Evolutionary conservation across 176 grass and related monocot species (phyloP), one percentile per base, ranked within the genome.

Genomic region (Thinopyrum elongatum): DNA sequence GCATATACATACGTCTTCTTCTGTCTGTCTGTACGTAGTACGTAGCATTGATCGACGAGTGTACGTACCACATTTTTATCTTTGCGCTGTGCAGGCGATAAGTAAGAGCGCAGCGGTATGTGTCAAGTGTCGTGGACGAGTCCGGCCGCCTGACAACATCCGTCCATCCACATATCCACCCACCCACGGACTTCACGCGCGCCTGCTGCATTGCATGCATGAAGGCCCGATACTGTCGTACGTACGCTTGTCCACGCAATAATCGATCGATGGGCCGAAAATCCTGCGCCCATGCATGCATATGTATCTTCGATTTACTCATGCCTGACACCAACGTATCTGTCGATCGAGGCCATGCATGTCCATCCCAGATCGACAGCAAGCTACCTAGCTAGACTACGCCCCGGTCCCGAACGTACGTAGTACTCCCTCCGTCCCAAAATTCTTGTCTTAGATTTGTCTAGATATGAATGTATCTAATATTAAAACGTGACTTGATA

Each of bases 101-200:
- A 76, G 87, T 31, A 47, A 51, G 47, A 51, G 47, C 47, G 47
- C 46, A 49, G 46, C 82, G 28, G 88, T 65, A 86, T 86, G 84
- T 90, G 65, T 83, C 39, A 25, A 46, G 88, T 86, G 88, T 90
- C 79, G 31, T 4, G 38, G 39, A 64, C 79, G 84, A 83, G 73
- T 79, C 75, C 64, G 64, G 36, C 76, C 68, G 19, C 36, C 62
- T 31, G 69, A 71, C 67, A 83, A 16, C 67, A 38, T 46, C 41
- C 61, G 30, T 31, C 33, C 73, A 19, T 26, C 39, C 79, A 55
- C 5, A 7, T 7, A 55, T 53, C 16, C 49, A 19, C 19, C 51
- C 51, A 8, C 17, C 73, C 16, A 86, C 55, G 41, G 12, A 30
- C 38, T 49, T 83, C 79, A 47, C 39, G 23, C 39, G 13, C 44